Percentiles rank a stretch among this genome's conserved stretches.
These are phyloP conservation scores for Takakia lepidozioides DNA, from an alignment of 225 moss, liverwort and hornwort species.

Conservation along the genomic window DNA sequence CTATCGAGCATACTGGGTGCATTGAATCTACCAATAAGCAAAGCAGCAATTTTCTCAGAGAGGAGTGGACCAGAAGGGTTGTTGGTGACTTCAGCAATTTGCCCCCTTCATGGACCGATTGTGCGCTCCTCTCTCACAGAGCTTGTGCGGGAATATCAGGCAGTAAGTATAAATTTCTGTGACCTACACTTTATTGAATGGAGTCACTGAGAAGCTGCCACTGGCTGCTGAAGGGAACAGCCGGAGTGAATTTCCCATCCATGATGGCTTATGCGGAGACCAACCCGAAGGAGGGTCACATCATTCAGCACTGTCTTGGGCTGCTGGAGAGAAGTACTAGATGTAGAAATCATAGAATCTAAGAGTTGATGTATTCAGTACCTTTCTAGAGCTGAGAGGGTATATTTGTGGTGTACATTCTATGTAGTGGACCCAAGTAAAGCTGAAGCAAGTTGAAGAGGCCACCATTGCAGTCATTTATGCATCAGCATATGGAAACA, in stretches of 20 bases:
- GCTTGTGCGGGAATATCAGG: conserved; percentile 78
- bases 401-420: neutral
- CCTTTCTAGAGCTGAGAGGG: neutral
- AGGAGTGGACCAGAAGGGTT: conserved; percentile 15
- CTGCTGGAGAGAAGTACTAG: too few species aligned
- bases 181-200: too few species aligned
- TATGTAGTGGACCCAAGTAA: conserved; percentile 75
- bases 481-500: conserved; percentile 93
- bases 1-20: conserved; percentile 57
- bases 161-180: conserved; percentile 38
- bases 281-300: too few species aligned
- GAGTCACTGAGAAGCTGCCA: too few species aligned
- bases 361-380: too few species aligned
- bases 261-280: too few species aligned
- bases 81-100: conserved; percentile 72
- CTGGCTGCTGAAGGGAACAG: too few species aligned
- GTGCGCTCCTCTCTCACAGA: conserved; percentile 85
- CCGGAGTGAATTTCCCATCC: too few species aligned
- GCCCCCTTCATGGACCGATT: conserved; percentile 87
- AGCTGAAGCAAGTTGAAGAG: conserved; percentile 62
- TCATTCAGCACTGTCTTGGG: too few species aligned
- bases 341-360: too few species aligned
- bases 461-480: conserved; percentile 82
- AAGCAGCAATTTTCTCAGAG: conserved; percentile 31
- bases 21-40: conserved; percentile 62